These are phyloP conservation scores for Sporobolomyces pararoseus DNA, from an alignment of 768 basidiomycete genomes.

Conservation along the genomic window DNA sequence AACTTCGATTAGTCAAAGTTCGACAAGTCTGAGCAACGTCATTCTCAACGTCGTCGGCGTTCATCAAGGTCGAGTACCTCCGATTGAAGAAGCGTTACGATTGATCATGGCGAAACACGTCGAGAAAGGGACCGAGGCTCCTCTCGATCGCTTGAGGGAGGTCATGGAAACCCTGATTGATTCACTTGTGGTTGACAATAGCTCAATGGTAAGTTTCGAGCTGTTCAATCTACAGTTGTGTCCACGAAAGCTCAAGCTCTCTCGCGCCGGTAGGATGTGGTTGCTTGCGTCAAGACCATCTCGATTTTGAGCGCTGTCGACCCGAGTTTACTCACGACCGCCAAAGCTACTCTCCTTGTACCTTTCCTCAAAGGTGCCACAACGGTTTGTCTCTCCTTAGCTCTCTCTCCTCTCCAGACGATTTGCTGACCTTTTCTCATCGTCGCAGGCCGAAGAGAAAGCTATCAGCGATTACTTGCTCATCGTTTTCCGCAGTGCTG, in stretches of 20 bases:
- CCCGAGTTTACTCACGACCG: constrained; percentile 74
- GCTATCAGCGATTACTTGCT: constrained; percentile 78
- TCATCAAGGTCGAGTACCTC: constrained; percentile 77
- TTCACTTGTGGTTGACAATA: constrained; percentile 76
- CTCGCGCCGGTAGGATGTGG: constrained; percentile 36
- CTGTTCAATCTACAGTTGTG: background rate
- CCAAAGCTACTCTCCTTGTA: constrained; percentile 76
- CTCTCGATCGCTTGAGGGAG: constrained; percentile 57
- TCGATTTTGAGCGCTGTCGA: constrained; percentile 77
- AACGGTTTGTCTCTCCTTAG: constrained; percentile 56
- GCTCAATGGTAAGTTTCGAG: constrained; percentile 60
- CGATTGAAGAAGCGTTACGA: constrained; percentile 77
- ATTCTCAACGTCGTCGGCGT: constrained; percentile 80
- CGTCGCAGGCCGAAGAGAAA: constrained; percentile 69
- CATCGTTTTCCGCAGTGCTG: constrained; percentile 76
- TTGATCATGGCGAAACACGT: constrained; percentile 73
- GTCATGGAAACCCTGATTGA: constrained; percentile 83
- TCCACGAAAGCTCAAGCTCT: constrained; percentile 44
- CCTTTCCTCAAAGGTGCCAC: constrained; percentile 83
- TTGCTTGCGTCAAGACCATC: constrained; percentile 79
- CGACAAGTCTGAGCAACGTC: constrained; percentile 48
- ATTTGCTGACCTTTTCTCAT: background rate
- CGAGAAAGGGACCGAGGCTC: constrained; percentile 52
- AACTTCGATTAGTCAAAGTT: background rate
- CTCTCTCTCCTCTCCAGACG: background rate